Conservation (phyloP, 1,284 basidiomycete genomes). For the Xerocomus tenax region DNA sequence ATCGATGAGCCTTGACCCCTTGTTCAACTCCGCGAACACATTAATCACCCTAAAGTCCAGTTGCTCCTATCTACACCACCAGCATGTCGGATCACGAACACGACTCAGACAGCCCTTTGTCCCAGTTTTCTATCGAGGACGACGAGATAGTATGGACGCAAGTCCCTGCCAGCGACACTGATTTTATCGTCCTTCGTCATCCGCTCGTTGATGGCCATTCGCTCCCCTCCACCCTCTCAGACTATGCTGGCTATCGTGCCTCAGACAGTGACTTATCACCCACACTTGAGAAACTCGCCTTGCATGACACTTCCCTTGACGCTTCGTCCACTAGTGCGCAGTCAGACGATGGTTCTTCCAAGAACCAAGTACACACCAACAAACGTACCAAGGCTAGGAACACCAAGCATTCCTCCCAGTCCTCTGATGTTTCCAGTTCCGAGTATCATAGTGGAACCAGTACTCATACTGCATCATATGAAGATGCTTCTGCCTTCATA, state of each 20-base stretch:
- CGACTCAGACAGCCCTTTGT: slow-evolving; percentile 7
- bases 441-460: slow-evolving; percentile 6
- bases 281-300: not conserved
- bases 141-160: slow-evolving; percentile 21
- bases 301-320: not conserved
- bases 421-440: slow-evolving; percentile 4
- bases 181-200: slow-evolving; percentile 23
- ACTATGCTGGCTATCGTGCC: not conserved
- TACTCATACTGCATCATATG: slow-evolving; percentile 19
- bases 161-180: slow-evolving; percentile 20
- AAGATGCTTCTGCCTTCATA: slow-evolving; percentile 27
- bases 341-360: slow-evolving; percentile 3
- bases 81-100: slow-evolving; percentile 14
- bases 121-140: slow-evolving; percentile 18
- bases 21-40: slow-evolving; percentile 23
- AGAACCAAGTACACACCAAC: not conserved
- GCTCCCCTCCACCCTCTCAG: not conserved
- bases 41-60: not conserved
- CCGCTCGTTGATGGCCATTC: slow-evolving; percentile 19
- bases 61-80: not conserved
- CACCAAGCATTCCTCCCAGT: not conserved
- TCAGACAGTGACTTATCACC: not conserved
- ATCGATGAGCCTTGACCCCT: not conserved
- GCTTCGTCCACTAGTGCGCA: slow-evolving; percentile 3
- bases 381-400: not conserved